Percentiles rank a stretch among this genome's conserved stretches.
Conservation (phyloP, 2,329 filamentous ascomycete genomes). For the Apiospora pterosperma region DNA sequence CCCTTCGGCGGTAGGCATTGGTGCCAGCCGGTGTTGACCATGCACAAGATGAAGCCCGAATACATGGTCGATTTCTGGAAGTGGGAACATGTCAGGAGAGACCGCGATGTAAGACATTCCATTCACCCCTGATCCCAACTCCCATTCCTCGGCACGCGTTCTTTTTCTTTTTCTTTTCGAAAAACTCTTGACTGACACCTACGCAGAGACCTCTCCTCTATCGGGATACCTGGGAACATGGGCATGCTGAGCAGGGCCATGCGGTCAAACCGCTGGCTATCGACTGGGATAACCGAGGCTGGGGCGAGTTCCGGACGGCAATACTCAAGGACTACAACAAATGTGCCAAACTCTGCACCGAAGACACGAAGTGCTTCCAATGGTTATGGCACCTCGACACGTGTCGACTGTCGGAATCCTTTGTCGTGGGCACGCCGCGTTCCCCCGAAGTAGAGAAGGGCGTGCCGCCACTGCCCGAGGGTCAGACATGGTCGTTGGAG, state of each 20-base stretch:
- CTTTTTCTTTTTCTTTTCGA: background rate
- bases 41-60: conserved; percentile 43
- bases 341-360: conserved; percentile 17
- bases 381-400: conserved; percentile 16
- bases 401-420: conserved; percentile 16
- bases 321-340: conserved; percentile 10
- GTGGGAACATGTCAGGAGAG: conserved; percentile 35
- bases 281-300: conserved; percentile 10
- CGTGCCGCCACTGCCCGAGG: background rate
- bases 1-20: conserved; percentile 44
- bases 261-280: background rate
- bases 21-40: conserved; percentile 47
- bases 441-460: background rate
- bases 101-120: conserved; percentile 25
- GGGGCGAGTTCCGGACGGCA: conserved; percentile 3
- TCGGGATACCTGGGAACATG: conserved; percentile 30
- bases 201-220: conserved; percentile 32
- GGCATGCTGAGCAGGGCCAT: background rate
- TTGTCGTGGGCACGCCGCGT: conserved; percentile 11
- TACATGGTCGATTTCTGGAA: conserved; percentile 48
- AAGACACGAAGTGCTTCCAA: conserved; percentile 16
- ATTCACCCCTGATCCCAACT: background rate
- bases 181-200: background rate
- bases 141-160: background rate
- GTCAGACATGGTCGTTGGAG: background rate